Base-by-base conservation (phyloP, 441 rosid species). In the Lepidium campestre region DNA sequence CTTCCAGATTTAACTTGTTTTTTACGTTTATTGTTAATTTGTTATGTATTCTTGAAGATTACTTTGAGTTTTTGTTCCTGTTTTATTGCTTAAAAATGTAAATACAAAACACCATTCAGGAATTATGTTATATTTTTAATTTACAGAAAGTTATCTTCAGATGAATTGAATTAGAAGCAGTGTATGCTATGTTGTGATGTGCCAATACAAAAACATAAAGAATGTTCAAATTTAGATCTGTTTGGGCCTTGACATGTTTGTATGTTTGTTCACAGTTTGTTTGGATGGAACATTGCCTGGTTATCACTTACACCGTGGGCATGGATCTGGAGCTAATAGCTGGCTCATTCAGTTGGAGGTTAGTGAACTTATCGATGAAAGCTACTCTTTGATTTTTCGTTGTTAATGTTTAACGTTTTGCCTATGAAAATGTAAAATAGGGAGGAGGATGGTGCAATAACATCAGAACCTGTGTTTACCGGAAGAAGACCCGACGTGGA, bases 361-460 rank as follows among this genome's bases (percentile, higher is more conserved):
- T 63, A 18, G 25, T 55, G 17, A 53, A 37, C 1, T 48, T 48
- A 25, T 32, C 17, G 19, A 46, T 46, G 44, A 20, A 67, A 44
- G 20, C 14, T 42, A 40, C 36, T 20, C 2, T 8, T 45, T 20
- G 2, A 62, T 13, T 47, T 19, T 35, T 35, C 29, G 1, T 14
- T 65, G 7, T 39, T 57, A 3, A 15, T 36, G 39, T 19, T 14
- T 17, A 19, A n/a, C 58, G 27, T 39, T 39, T 58, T 69, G 36
- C 1, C 15, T 6, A 44, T 62, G 36, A 22, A 49, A 12, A 42
- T 61, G 54, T 48, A 19, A 60, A 35, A 79, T 18, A 94, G 99
- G 99, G 99, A 58, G 99, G 99, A 68, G 98, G 99, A 78, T 94
- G 99, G 99, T 94, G 99, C 68, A 86, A 91, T 64, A 81, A 55